Evolutionary conservation across 208 protist species (phyloP), one percentile per base, ranked within the genome.

Genomic region (Trypanosoma mega): DNA sequence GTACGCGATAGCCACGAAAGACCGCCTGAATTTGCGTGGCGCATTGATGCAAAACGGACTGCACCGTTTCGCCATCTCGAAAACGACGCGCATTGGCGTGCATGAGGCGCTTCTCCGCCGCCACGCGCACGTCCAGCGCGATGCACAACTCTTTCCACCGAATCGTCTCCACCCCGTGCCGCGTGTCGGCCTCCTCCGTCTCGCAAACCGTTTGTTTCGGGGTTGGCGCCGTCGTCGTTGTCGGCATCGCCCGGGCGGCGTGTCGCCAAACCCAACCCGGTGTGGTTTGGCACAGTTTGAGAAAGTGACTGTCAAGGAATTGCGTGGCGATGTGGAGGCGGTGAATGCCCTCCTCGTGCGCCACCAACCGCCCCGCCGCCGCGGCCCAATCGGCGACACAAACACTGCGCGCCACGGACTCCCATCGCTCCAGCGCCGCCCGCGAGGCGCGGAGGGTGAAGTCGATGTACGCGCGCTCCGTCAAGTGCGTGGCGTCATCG

Each of bases 21-120:
- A 41, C 60, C 4, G 68, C 18, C 63, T 87, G 80, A 58, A 87
- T 82, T 24, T 52, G 34, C 5, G 63, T 77, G 2, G 80, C 74
- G 33, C 54, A 65, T 21, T 45, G 12, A 4, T 74, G 61, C 21
- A 82, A 43, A 23, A 50, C 37, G 24, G 54, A 34, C 2, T 20
- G 49, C 23, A 24, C 16, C 3, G 53, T 68, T 12, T 39, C 27
- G 12, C 16, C 37, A 1, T 31, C 6, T 7, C 24, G 57, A 11
- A 63, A 21, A 9, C 14, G 0, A 5, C 63, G 21, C 14, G 18
- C 27, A 2, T 36, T 24, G 45, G 8, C 14, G 49, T 64, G 52
- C 37, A 75, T 33, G 24, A 67, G n/a, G n/a, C 63, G 29, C 58
- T 78, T 82, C 53, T 75, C 62, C 30, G 26, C 33, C 29, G 47